Evolutionary conservation across 2,329 filamentous ascomycete genomes (phyloP).

Genomic region (Teratosphaeria destructans): DNA sequence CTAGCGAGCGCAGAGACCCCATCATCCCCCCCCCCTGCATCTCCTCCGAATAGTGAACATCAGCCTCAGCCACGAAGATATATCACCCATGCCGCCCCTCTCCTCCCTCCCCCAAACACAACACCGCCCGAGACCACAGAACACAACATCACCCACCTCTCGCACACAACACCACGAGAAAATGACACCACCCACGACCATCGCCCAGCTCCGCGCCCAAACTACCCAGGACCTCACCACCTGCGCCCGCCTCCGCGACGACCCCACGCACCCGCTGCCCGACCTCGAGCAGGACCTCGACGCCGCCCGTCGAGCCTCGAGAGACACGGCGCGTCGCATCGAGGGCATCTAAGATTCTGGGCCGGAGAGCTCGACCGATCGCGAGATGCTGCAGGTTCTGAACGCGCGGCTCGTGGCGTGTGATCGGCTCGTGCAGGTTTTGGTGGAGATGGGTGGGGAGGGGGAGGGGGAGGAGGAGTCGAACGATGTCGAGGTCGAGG

Average conservation of each 20-base stretch:
- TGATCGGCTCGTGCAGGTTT: constrained; percentile 12
- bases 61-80: too few species aligned
- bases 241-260: constrained; percentile 9
- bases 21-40: too few species aligned
- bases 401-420: constrained; percentile 14
- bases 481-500: background rate
- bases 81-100: too few species aligned
- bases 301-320: constrained; percentile 9
- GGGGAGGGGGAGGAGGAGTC: too few species aligned
- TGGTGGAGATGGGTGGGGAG: constrained; percentile 13
- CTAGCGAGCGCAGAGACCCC: too few species aligned
- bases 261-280: background rate
- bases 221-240: constrained; percentile 13
- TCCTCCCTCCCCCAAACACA: background rate
- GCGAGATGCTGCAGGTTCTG: constrained; percentile 15
- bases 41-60: too few species aligned
- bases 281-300: constrained; percentile 12
- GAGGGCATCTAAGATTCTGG: constrained; percentile 13
- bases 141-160: background rate
- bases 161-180: background rate
- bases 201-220: constrained; percentile 10
- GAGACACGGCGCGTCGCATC: constrained; percentile 13
- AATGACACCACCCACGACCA: constrained; percentile 7
- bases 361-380: constrained; percentile 9
- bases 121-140: background rate